A percentile compares a stretch with the other conserved stretches of the same genome.
Evolutionary conservation across 495 filamentous ascomycete genomes (phyloP).

Genomic region (Copromyces sp.): DNA sequence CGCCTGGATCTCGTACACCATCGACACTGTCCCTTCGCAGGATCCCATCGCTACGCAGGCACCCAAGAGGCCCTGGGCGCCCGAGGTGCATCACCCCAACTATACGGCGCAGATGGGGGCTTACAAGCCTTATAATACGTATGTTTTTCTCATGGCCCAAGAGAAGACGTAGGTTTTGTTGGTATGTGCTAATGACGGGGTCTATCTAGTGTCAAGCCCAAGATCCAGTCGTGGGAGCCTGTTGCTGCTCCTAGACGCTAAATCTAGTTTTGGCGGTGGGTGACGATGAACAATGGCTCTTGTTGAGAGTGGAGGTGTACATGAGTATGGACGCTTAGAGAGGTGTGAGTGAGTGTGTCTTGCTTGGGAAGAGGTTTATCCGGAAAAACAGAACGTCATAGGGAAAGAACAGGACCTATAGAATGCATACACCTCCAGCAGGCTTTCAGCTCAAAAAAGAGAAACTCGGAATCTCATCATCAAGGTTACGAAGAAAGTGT

Average conservation of each 20-base stretch:
- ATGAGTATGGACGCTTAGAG: background rate
- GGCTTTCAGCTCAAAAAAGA: background rate
- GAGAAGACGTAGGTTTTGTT: background rate
- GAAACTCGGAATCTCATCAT: background rate
- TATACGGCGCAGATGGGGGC: conserved; percentile 63
- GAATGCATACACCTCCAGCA: background rate
- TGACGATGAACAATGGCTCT: background rate
- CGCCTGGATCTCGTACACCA: conserved; percentile 89
- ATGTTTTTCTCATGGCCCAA: conserved; percentile 26
- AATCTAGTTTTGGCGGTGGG: background rate
- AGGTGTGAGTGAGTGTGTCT: background rate
- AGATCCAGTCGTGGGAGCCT: conserved; percentile 31
- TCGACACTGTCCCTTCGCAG: conserved; percentile 72
- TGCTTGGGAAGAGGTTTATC: background rate
- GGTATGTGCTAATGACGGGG: background rate
- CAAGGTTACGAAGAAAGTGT: background rate
- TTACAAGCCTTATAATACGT: conserved; percentile 93
- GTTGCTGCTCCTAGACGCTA: conserved; percentile 22
- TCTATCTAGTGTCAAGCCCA: conserved; percentile 26
- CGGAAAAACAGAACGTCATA: background rate
- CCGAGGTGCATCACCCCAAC: conserved; percentile 58
- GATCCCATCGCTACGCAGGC: conserved; percentile 54
- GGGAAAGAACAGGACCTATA: background rate
- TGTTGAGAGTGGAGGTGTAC: background rate
- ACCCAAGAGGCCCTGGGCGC: conserved; percentile 63